phyloP scores from a whole-genome alignment of 163 green algal genomes.

The Dunaliella salina region DNA sequence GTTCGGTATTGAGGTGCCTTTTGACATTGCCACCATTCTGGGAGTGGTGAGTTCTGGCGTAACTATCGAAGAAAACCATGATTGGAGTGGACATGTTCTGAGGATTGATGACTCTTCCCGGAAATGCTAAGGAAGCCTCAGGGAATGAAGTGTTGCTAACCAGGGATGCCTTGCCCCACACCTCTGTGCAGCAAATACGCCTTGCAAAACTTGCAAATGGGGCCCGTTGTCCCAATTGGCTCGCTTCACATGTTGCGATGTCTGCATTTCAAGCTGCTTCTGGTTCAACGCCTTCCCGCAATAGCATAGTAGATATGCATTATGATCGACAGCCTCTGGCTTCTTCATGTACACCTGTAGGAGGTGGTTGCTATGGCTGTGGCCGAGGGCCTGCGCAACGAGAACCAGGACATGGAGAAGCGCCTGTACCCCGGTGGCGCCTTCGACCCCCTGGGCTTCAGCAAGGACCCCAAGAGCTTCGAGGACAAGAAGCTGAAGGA shows the following conservation, averaged over 20 bases:
- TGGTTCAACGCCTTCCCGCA: neutral
- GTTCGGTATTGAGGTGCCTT: slow-evolving; percentile 75
- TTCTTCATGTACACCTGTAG: slow-evolving; percentile 22
- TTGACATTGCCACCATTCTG: slow-evolving; percentile 75
- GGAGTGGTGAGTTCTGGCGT: slow-evolving; percentile 56
- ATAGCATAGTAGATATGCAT: neutral
- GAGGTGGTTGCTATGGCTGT: slow-evolving; percentile 76
- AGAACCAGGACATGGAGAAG: slow-evolving; percentile 65
- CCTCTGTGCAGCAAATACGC: no score
- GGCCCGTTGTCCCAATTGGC: no score
- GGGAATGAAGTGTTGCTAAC: no score
- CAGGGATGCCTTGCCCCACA: no score
- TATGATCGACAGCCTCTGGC: neutral
- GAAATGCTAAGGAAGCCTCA: no score
- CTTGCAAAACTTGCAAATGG: no score
- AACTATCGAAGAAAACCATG: neutral
- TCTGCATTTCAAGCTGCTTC: no score
- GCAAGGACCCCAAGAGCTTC: slow-evolving; percentile 67
- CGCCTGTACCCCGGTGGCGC: slow-evolving; percentile 87
- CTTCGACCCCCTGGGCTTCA: slow-evolving; percentile 87
- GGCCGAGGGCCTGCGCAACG: slow-evolving; percentile 66
- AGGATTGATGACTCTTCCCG: no score
- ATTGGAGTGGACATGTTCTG: no score
- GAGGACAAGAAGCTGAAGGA: slow-evolving; percentile 85
- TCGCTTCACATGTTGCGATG: no score